These are phyloP conservation scores for Fonsecaea erecta DNA, from an alignment of 2,329 filamentous ascomycete genomes.

Conservation along the genomic window DNA sequence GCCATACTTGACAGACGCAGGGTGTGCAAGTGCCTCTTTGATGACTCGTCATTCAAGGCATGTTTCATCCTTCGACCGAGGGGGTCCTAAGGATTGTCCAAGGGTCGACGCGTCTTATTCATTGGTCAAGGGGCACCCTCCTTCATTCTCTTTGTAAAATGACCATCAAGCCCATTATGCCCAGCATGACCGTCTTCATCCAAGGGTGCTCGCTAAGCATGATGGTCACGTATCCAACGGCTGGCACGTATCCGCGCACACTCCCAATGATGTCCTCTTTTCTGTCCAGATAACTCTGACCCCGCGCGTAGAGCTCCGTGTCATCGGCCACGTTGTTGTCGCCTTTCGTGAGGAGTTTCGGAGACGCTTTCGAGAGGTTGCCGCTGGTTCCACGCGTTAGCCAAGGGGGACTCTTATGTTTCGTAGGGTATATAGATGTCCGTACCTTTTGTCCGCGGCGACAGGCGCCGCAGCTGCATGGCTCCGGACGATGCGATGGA, in stretches of 20 bases:
- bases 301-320: slow-evolving; percentile 83
- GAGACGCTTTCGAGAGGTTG: slow-evolving; percentile 18
- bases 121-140: not conserved
- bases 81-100: not conserved
- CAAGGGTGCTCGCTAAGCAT: slow-evolving; percentile 93
- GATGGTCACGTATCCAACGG: slow-evolving; percentile 96
- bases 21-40: not conserved
- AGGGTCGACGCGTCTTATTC: not conserved
- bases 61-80: slow-evolving; percentile 8
- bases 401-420: not conserved
- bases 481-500: slow-evolving; percentile 83
- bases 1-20: not conserved
- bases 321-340: slow-evolving; percentile 96
- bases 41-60: not conserved
- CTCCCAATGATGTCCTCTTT: slow-evolving; percentile 87
- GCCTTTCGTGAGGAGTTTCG: slow-evolving; percentile 87
- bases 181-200: slow-evolving; percentile 93
- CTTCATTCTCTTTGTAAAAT: slow-evolving; percentile 84
- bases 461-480: slow-evolving; percentile 52
- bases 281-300: slow-evolving; percentile 84
- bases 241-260: slow-evolving; percentile 88
- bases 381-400: slow-evolving; percentile 18
- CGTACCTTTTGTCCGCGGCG: slow-evolving; percentile 44
- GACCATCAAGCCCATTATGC: slow-evolving; percentile 92
- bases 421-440: not conserved